Evolutionary conservation across 2,329 filamentous ascomycete species (phyloP).

Genomic region (Cordyceps pruinosa): DNA sequence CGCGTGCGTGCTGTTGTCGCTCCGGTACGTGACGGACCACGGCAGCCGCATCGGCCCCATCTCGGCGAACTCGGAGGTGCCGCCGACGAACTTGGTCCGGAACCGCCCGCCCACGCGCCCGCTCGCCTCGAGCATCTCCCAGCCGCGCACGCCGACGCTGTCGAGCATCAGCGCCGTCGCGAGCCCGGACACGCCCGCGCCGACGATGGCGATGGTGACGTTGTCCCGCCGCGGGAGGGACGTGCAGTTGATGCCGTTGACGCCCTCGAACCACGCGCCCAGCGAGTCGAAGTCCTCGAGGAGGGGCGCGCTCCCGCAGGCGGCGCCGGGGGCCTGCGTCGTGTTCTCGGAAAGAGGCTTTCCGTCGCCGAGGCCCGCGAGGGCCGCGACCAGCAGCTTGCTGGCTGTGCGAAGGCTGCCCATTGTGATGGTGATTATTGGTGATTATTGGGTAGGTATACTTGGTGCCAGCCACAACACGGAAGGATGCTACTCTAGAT

Average conservation of each 20-base stretch:
- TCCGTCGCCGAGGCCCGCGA: background rate
- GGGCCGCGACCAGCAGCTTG: background rate
- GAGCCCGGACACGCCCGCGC: constrained; percentile 29
- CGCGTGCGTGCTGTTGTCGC: constrained; percentile 33
- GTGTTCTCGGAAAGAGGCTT: background rate
- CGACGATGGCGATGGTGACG: constrained; percentile 26
- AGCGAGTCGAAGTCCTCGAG: constrained; percentile 24
- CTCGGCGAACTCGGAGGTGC: constrained; percentile 27
- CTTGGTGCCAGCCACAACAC: too few relatives aligned
- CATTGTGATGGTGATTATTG: too few relatives aligned
- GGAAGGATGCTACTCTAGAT: background rate
- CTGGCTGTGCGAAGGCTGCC: background rate
- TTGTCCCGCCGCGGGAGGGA: constrained; percentile 17
- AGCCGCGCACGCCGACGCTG: constrained; percentile 36
- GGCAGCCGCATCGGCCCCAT: constrained; percentile 41
- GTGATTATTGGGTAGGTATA: background rate
- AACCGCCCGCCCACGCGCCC: constrained; percentile 36
- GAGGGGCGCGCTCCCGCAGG: background rate
- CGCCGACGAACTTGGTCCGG: constrained; percentile 35
- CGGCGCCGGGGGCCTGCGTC: background rate
- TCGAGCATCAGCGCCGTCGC: constrained; percentile 29
- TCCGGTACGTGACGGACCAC: constrained; percentile 31
- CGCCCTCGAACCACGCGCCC: constrained; percentile 34
- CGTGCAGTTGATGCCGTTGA: constrained; percentile 27
- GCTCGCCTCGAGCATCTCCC: constrained; percentile 38